Percentiles rank a stretch among this genome's conserved stretches.
Conservation (phyloP, 352 stramenopile genomes). For the Pythium dissotocum region DNA sequence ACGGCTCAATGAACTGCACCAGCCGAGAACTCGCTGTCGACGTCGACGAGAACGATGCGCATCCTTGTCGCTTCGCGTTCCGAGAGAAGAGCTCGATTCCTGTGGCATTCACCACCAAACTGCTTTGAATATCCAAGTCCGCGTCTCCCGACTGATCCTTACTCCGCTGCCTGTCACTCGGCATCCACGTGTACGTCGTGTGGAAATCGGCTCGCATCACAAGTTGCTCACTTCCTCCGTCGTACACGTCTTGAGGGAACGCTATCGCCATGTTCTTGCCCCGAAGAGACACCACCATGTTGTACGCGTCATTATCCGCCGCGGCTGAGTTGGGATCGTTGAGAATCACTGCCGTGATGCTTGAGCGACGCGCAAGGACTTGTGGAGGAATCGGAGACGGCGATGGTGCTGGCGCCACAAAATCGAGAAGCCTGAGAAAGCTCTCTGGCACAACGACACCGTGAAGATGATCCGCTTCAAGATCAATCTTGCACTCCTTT, state of each 20-base stretch:
- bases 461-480: slow-evolving; percentile 48
- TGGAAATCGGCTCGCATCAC: slow-evolving; percentile 58
- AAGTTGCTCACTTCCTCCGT: slow-evolving; percentile 44
- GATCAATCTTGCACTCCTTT: slow-evolving; percentile 47
- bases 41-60: slow-evolving; percentile 30
- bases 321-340: background rate
- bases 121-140: slow-evolving; percentile 76
- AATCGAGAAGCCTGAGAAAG: slow-evolving; percentile 45
- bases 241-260: slow-evolving; percentile 55
- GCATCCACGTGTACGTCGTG: slow-evolving; percentile 55
- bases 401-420: slow-evolving; percentile 37
- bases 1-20: slow-evolving; percentile 82
- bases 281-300: slow-evolving; percentile 43
- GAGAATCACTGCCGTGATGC: slow-evolving; percentile 53
- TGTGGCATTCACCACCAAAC: slow-evolving; percentile 52
- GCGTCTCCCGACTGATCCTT: slow-evolving; percentile 1
- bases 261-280: slow-evolving; percentile 55
- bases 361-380: slow-evolving; percentile 39
- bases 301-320: slow-evolving; percentile 21
- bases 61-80: slow-evolving; percentile 68
- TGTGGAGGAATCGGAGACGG: background rate
- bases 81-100: slow-evolving; percentile 66
- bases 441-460: slow-evolving; percentile 57
- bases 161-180: slow-evolving; percentile 10
- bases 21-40: slow-evolving; percentile 31